Base-by-base conservation (phyloP, 2,329 filamentous ascomycete genomes). In the Catunica adiposa region DNA sequence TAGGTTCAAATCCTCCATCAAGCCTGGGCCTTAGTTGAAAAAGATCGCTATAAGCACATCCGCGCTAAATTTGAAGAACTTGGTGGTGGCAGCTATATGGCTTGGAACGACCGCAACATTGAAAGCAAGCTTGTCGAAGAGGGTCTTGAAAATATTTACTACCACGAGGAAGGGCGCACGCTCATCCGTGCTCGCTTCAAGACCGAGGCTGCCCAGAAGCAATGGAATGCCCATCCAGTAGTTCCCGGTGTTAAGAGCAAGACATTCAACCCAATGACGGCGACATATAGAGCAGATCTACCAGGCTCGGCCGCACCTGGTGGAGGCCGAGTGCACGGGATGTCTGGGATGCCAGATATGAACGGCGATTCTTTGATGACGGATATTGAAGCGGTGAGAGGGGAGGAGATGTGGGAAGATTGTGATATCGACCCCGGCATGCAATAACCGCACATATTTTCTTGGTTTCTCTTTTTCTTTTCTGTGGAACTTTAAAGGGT, bases 71-170 rank as follows among this genome's bases (percentile, higher is more conserved):
- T 78, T 63, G 69, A 70, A 58, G 73, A 77, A 54, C 65, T 70
- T 26, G 74, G 74, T 1, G 76, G 76, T 47, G 74, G 73, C 17
- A 63, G 64, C 46, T 70, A 71, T 54, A 71, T 72, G 58, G 70
- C 73, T 34, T 73, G 76, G 66, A 77, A 72, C 59, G 64, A 70
- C 3, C 68, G 67, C 29, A 73, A 77, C 58, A 67, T 79, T 40
- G 71, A 76, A 59, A 68, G 71, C 61, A 72, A 73, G 60, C 66
- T 78, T 1, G 71, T 76, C 55, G 70, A 71, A 58, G 59, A 68
- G 44, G 73, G 70, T 54, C 64, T 75, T 51, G 71, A 75, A 55
- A 71, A 75, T 55, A 63, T 69, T 34, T 68, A 61, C 42, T 52
- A 38, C 50, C 50, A 52, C 15, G 50, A 52, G 8, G 29, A 52